A percentile compares a stretch with the other conserved stretches of the same genome.
These are phyloP conservation scores for Leersia perrieri DNA, from an alignment of 176 grass and related monocot genomes.

Conservation along the genomic window DNA sequence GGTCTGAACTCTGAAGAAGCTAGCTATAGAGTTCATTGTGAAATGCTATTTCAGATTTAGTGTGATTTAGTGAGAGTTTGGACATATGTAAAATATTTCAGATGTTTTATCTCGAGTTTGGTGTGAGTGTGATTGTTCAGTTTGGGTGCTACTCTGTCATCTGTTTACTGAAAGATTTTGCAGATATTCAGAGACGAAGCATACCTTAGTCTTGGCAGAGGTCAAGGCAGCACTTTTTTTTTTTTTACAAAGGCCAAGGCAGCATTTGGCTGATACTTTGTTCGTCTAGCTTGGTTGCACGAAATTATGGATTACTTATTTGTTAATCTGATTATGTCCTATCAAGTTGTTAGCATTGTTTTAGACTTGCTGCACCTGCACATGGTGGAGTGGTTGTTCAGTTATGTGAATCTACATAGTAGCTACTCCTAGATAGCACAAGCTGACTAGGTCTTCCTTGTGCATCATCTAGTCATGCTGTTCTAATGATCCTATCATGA, in stretches of 20 bases:
- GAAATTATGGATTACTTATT: background rate
- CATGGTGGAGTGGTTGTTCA: constrained; percentile 38
- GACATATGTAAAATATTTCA: background rate
- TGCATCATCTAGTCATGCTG: background rate
- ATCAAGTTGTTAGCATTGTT: background rate
- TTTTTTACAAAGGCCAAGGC: background rate
- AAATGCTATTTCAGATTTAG: no score
- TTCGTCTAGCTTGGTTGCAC: background rate
- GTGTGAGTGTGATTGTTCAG: background rate
- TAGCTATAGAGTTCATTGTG: no score
- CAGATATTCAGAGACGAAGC: background rate
- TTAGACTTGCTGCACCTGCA: background rate
- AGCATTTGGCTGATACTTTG: background rate
- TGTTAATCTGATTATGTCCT: background rate
- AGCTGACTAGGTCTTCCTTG: constrained; percentile 21
- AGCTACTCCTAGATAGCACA: background rate
- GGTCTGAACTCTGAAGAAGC: background rate
- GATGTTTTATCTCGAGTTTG: background rate
- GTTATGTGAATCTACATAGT: background rate
- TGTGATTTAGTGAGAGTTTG: background rate
- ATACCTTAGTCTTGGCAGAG: background rate
- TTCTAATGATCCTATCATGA: constrained; percentile 15
- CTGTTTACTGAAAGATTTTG: background rate
- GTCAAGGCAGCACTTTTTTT: background rate
- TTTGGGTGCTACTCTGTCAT: background rate